Base-by-base conservation (phyloP, 73 alveolate genomes). In the Durusdinium trenchii region DNA sequence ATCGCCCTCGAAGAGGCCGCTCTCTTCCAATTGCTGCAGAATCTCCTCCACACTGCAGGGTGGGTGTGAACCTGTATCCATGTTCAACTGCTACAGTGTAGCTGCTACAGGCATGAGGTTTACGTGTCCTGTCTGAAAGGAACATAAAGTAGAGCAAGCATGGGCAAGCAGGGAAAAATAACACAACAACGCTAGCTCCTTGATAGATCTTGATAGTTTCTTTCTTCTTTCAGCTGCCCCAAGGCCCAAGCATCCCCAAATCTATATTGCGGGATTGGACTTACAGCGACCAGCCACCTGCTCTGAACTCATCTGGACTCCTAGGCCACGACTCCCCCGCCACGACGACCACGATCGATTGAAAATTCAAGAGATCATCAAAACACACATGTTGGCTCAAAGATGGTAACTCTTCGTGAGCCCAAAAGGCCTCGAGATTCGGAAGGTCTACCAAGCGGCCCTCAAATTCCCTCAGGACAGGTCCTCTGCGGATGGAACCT, bases 1-100 rank as follows among this genome's bases (percentile, higher is more conserved):
- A 1, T 91, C 57, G 14, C 98, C 98, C 38, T 71, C 82, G 47
- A 91, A 91, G 32, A 91, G 79, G 12, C 98, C 98, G 67, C 90
- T 78, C 75, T 91, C 98, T 52, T 67, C 98, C 73, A 91, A 60
- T 60, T 91, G 89, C 18, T n/a, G 54, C 78, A 91, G 35, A 26
- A 91, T 35, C 30, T 69, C 98, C 98, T 91, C n/a, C n/a, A n/a
- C n/a, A n/a, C n/a, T n/a, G n/a, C n/a, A 18, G 79, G 79, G 28
- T 64, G 79, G 28, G 79, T 1, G 1, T 3, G 45, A 18, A 32
- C 79, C 2, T n/a, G n/a, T n/a, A n/a, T n/a, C n/a, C n/a, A n/a
- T 54, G 67, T 10, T 54, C 67, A 54, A 10, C 67, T 54, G 23
- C 67, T 54, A 54, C 23, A 14, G 67, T 20, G 23, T 54, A 14